Conservation (phyloP, 768 basidiomycete species). For the Amanita fuliginea region DNA sequence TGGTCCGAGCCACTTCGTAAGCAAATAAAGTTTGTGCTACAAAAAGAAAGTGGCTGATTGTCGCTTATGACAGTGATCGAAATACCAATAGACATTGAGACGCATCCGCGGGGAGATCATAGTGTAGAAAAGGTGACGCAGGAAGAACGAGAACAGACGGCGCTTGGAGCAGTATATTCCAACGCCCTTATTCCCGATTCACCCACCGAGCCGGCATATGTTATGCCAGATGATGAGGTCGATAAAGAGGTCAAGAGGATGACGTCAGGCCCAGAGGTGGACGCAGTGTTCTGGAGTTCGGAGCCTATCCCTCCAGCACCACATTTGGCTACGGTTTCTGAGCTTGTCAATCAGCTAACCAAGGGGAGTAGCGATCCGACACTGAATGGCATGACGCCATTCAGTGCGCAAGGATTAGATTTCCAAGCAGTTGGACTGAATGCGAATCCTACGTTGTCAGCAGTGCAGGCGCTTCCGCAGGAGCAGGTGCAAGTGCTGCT, state of each 20-base stretch:
- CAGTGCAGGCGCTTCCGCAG: constrained; percentile 34
- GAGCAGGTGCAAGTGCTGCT: constrained; percentile 59
- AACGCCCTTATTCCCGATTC: constrained; percentile 66
- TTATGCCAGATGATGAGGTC: constrained; percentile 58
- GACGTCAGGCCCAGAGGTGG: constrained; percentile 60
- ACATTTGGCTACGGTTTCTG: constrained; percentile 45
- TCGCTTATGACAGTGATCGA: constrained; percentile 40
- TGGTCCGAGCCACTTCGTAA: constrained; percentile 78
- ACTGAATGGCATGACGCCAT: constrained; percentile 21
- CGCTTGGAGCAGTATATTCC: constrained; percentile 63
- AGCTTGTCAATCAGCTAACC: constrained; percentile 56
- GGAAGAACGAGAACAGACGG: constrained; percentile 70
- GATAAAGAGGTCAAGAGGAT: constrained; percentile 53
- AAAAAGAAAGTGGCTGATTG: constrained; percentile 13
- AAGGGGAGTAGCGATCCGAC: constrained; percentile 27
- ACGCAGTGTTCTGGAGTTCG: constrained; percentile 54
- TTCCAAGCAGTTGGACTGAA: constrained; percentile 32
- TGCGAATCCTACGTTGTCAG: constrained; percentile 30
- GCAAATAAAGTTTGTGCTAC: constrained; percentile 21
- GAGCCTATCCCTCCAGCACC: constrained; percentile 20
- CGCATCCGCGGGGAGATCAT: constrained; percentile 44
- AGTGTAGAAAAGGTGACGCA: constrained; percentile 64
- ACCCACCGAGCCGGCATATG: constrained; percentile 54
- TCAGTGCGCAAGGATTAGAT: constrained; percentile 20
- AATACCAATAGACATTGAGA: constrained; percentile 46